These are phyloP conservation scores for Colletotrichum shisoi DNA, from an alignment of 2,329 filamentous ascomycete genomes.

Conservation along the genomic window DNA sequence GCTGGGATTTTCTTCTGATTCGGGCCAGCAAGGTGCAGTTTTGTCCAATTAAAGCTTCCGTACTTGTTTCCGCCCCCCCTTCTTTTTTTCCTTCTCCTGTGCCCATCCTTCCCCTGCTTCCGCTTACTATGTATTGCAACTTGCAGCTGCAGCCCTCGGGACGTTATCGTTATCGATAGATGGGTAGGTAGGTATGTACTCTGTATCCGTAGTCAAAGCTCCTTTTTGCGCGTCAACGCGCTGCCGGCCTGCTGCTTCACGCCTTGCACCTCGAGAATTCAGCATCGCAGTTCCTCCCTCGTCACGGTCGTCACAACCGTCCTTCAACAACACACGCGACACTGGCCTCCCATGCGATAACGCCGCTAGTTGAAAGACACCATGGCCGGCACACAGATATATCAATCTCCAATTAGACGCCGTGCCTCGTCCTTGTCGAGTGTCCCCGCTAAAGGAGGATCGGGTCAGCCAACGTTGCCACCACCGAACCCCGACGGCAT, in stretches of 20 bases:
- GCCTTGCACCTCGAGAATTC: constrained; percentile 13
- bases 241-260: not conserved
- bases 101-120: not conserved
- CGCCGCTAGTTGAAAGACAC: not conserved
- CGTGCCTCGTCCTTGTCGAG: not conserved
- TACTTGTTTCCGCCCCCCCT: not conserved
- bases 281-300: constrained; percentile 7
- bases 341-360: not conserved
- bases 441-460: constrained; percentile 5
- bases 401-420: not conserved
- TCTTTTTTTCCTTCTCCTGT: not conserved
- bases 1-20: constrained; percentile 19
- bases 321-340: constrained; percentile 8
- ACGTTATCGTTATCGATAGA: constrained; percentile 22
- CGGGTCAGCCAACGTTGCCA: constrained; percentile 30
- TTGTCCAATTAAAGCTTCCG: constrained; percentile 19
- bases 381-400: not conserved
- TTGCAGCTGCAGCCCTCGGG: constrained; percentile 30
- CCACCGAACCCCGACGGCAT: constrained; percentile 37
- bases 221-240: not conserved
- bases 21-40: constrained; percentile 16
- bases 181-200: too few relatives aligned
- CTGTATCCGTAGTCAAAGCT: constrained; percentile 32
- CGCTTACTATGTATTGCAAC: constrained; percentile 7
- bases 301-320: not conserved